Conservation (phyloP, 805 yeast species). For the Hyphopichia homilentoma region DNA sequence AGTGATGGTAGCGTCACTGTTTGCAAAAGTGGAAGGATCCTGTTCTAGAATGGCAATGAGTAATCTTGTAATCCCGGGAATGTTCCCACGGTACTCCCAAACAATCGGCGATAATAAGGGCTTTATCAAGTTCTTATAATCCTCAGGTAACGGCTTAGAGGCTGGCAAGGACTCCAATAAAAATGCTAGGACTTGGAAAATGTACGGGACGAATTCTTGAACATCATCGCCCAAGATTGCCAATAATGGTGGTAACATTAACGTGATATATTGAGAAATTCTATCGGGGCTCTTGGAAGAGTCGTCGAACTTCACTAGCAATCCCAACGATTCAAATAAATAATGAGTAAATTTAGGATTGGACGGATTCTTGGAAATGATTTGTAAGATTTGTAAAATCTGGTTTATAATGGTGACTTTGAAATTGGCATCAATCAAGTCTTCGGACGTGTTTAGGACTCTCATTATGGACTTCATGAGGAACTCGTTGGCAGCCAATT, state of each 20-base stretch:
- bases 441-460: constrained; percentile 69
- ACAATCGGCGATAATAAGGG: constrained; percentile 87
- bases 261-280: constrained; percentile 35
- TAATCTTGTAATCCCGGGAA: constrained; percentile 87
- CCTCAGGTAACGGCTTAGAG: constrained; percentile 52
- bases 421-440: constrained; percentile 44
- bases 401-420: constrained; percentile 55
- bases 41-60: constrained; percentile 61
- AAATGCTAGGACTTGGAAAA: constrained; percentile 84
- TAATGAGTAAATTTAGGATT: constrained; percentile 93
- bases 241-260: constrained; percentile 65
- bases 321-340: constrained; percentile 83
- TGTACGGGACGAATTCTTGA: constrained; percentile 91
- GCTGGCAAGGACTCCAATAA: constrained; percentile 60
- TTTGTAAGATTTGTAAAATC: constrained; percentile 61
- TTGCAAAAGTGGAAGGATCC: constrained; percentile 38
- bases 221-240: constrained; percentile 75
- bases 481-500: constrained; percentile 91
- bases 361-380: constrained; percentile 85
- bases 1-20: constrained; percentile 40
- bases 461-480: constrained; percentile 87
- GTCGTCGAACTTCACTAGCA: constrained; percentile 53
- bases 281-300: constrained; percentile 21
- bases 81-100: constrained; percentile 92
- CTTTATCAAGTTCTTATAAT: constrained; percentile 62